phyloP scores from a whole-genome alignment of 2,329 filamentous ascomycete genomes.

The Pseudopyricularia cyperi region DNA sequence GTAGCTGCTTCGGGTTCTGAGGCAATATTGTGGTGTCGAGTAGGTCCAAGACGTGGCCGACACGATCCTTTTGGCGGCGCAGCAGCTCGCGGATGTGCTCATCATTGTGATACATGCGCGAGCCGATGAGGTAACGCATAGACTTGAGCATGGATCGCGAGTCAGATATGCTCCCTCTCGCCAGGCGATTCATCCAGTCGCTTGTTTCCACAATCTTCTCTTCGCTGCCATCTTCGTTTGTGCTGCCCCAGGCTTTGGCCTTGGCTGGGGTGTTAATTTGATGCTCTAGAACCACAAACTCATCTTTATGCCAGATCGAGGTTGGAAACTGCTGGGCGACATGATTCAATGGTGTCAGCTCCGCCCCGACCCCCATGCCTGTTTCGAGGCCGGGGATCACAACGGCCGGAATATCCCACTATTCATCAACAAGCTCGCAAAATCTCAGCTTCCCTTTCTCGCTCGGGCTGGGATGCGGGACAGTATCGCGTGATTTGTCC shows the following conservation, averaged over 20 bases:
- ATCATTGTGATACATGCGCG: neutral
- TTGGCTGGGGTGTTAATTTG: neutral
- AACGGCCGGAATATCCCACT: neutral
- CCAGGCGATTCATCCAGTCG: neutral
- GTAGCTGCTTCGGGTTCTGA: neutral
- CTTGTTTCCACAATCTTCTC: neutral
- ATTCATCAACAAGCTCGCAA: neutral
- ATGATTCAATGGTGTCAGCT: neutral
- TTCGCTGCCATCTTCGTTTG: neutral
- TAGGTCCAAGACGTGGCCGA: neutral
- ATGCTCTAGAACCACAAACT: neutral
- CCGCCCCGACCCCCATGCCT: neutral
- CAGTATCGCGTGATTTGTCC: neutral
- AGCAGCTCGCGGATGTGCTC: neutral
- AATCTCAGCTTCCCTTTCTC: neutral
- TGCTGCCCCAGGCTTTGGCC: neutral
- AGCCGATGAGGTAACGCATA: neutral
- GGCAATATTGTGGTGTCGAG: neutral
- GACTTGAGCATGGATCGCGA: neutral
- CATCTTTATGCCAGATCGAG: neutral
- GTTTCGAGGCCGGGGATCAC: neutral
- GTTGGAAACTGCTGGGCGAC: neutral
- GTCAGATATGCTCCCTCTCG: neutral
- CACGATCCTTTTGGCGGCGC: neutral
- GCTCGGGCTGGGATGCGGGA: neutral